Percentiles rank a stretch among this genome's conserved stretches.
Conservation (phyloP, 192 early-diverging fungal genomes). For the Anaeromyces robustus region DNA sequence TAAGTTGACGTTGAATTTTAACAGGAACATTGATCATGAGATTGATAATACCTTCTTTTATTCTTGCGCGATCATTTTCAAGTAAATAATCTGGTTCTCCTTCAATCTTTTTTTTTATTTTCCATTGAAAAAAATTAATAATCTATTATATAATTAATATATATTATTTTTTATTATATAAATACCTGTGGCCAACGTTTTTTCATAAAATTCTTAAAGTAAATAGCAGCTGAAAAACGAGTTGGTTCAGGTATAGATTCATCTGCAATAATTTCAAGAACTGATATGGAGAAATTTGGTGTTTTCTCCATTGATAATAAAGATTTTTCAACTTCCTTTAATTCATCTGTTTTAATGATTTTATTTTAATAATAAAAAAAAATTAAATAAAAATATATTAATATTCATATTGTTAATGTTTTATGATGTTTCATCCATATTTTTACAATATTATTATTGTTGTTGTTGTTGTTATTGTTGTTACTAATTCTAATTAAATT, state of each 20-base stretch:
- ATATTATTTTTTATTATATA: constrained; percentile 8
- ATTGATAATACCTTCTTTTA: constrained; percentile 71
- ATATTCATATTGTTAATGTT: too few relatives aligned
- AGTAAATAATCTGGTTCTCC: constrained; percentile 30
- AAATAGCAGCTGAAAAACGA: constrained; percentile 66
- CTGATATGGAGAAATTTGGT: not conserved
- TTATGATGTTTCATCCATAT: too few relatives aligned
- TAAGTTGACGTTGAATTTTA: constrained; percentile 70
- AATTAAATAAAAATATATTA: too few relatives aligned
- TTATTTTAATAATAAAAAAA: too few relatives aligned
- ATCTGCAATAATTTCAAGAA: not conserved
- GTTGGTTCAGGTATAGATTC: not conserved
- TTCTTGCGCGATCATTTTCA: constrained; percentile 48
- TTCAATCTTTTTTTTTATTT: constrained; percentile 34
- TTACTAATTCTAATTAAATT: too few relatives aligned
- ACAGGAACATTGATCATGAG: constrained; percentile 71
- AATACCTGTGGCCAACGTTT: constrained; percentile 56
- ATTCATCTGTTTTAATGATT: not conserved
- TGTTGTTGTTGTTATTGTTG: too few relatives aligned
- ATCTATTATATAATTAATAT: constrained; percentile 11
- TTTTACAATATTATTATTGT: too few relatives aligned
- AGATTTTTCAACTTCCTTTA: not conserved
- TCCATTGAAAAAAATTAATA: constrained; percentile 3
- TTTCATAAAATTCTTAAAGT: constrained; percentile 95
- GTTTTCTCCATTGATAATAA: not conserved